Evolutionary conservation across 306 rosid genomes (phyloP).

Genomic region (Comarum palustre): DNA sequence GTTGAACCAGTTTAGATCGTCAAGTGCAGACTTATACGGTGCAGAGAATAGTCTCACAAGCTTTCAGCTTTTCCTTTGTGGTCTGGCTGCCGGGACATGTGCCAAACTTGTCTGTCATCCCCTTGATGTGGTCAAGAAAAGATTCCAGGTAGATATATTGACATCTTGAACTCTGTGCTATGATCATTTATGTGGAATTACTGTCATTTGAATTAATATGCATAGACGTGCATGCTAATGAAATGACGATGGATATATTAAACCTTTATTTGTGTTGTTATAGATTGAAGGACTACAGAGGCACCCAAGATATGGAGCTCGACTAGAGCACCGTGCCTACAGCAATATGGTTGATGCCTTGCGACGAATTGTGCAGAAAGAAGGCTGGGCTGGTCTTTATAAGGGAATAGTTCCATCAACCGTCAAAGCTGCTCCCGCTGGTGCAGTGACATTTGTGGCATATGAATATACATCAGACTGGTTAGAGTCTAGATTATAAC

Average conservation of each 20-base stretch:
- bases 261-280: background rate
- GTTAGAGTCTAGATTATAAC: conserved; percentile 50
- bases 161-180: background rate
- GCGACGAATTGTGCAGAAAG: conserved; percentile 46
- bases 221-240: background rate
- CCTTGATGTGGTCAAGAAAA: conserved; percentile 93
- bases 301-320: conserved; percentile 88
- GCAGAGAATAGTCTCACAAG: conserved; percentile 52
- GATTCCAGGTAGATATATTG: conserved; percentile 67
- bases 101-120: conserved; percentile 98
- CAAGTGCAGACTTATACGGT: conserved; percentile 24
- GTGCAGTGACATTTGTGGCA: conserved; percentile 87
- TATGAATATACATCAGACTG: conserved; percentile 73
- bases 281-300: conserved; percentile 88
- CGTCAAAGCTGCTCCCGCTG: conserved; percentile 91
- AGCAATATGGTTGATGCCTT: conserved; percentile 75
- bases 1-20: conserved; percentile 52
- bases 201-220: background rate
- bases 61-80: conserved; percentile 81
- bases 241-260: background rate
- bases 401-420: conserved; percentile 90
- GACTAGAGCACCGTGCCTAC: conserved; percentile 69
- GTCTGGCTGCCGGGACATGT: conserved; percentile 89
- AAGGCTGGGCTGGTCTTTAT: conserved; percentile 88
- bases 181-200: background rate